phyloP scores from a whole-genome alignment of 2,329 filamentous ascomycete genomes.

The Curvularia eragrostidis region DNA sequence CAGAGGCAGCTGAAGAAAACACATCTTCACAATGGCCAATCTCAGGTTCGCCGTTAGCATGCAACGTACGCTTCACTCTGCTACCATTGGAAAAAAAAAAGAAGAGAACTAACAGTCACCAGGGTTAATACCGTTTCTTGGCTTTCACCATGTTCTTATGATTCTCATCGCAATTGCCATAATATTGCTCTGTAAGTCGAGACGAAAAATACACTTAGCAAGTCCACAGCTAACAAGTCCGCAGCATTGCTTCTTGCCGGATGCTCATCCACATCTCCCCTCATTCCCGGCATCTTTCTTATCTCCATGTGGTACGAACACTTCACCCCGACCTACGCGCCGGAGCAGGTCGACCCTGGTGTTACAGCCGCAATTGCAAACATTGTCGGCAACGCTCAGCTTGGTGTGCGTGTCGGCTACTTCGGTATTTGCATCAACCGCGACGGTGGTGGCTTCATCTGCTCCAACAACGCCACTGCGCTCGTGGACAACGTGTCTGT shows the following conservation, averaged over 20 bases:
- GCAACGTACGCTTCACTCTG: conserved; percentile 50
- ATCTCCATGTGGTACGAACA: conserved; percentile 96
- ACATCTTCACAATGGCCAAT: conserved; percentile 54
- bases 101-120: conserved; percentile 33
- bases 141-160: conserved; percentile 91
- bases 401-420: conserved; percentile 94
- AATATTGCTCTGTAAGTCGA: conserved; percentile 86
- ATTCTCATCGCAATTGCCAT: conserved; percentile 92
- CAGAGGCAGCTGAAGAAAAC: conserved; percentile 33
- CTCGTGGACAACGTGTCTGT: conserved; percentile 87
- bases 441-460: conserved; percentile 88
- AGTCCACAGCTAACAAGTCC: conserved; percentile 26
- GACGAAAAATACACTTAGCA: conserved; percentile 6
- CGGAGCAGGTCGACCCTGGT: conserved; percentile 88
- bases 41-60: conserved; percentile 60
- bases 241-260: conserved; percentile 89
- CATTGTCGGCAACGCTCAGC: conserved; percentile 81
- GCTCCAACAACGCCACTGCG: conserved; percentile 95
- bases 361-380: conserved; percentile 85
- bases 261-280: conserved; percentile 93
- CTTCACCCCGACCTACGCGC: conserved; percentile 81
- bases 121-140: conserved; percentile 68
- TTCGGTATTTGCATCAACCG: conserved; percentile 97
- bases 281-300: conserved; percentile 95
- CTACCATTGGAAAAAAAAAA: conserved; percentile 10